A percentile compares a stretch with the other conserved stretches of the same genome.
phyloP scores from a whole-genome alignment of 331 rosid species.

The Quercus tomentella region DNA sequence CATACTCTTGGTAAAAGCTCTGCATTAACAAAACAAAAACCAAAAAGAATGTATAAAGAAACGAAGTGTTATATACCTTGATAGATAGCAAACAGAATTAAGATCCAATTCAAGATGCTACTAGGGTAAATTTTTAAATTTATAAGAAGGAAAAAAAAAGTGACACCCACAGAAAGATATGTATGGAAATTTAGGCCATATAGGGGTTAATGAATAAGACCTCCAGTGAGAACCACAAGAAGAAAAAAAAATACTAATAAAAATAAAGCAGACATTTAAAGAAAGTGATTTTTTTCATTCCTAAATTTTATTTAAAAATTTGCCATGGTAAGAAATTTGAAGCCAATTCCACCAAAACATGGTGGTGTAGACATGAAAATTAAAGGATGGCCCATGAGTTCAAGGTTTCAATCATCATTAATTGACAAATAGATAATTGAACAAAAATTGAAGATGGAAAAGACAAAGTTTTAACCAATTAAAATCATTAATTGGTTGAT shows the following conservation, averaged over 20 bases:
- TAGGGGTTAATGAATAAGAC: not conserved
- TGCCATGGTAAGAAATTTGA: no score
- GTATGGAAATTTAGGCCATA: not conserved
- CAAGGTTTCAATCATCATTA: not conserved
- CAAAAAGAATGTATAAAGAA: not conserved
- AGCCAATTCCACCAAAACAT: not conserved
- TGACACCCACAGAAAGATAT: not conserved
- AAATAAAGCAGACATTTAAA: no score
- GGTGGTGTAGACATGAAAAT: not conserved
- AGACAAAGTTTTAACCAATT: not conserved
- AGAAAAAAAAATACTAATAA: no score
- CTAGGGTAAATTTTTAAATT: no score
- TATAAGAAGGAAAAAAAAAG: no score
- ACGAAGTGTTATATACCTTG: no score
- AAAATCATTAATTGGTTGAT: not conserved
- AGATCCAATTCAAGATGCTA: not conserved
- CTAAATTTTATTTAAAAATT: no score
- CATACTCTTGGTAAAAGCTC: conserved; percentile 80
- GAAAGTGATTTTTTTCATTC: no score
- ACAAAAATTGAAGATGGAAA: not conserved
- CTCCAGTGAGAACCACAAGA: not conserved
- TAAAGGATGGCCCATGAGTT: not conserved
- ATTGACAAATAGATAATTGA: not conserved
- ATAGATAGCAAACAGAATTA: not conserved
- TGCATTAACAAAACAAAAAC: conserved; percentile 15